phyloP scores from a whole-genome alignment of 495 filamentous ascomycete genomes.

The Massariosphaeria phaeospora region DNA sequence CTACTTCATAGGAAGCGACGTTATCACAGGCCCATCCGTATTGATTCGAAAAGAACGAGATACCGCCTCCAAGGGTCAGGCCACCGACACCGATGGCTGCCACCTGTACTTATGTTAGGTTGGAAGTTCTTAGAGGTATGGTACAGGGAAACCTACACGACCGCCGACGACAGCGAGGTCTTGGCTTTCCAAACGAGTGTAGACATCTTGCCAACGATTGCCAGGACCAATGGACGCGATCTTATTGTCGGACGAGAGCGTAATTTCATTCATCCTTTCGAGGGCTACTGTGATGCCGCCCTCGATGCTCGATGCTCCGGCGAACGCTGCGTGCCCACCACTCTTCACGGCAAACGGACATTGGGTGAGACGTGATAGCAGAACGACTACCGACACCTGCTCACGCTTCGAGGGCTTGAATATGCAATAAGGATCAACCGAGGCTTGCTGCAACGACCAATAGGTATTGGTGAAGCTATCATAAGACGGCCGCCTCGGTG shows the following conservation, averaged over 20 bases:
- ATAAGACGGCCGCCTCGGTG: conserved; percentile 1
- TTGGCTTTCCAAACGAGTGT: conserved; percentile 44
- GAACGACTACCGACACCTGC: conserved; percentile 43
- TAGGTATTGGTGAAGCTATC: conserved; percentile 36
- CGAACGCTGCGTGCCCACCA: conserved; percentile 51
- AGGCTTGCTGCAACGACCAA: conserved; percentile 50
- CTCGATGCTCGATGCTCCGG: conserved; percentile 48
- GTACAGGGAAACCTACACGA: conserved; percentile 39
- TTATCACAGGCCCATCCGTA: conserved; percentile 32
- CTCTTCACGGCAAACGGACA: conserved; percentile 49
- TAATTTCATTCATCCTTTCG: conserved; percentile 44
- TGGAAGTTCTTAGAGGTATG: not conserved
- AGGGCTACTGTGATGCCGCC: conserved; percentile 56
- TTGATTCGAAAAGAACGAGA: conserved; percentile 24
- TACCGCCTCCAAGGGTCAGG: conserved; percentile 46
- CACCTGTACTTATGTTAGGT: conserved; percentile 4
- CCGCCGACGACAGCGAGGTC: conserved; percentile 52
- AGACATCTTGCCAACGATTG: conserved; percentile 52
- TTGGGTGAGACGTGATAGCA: conserved; percentile 36
- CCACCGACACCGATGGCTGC: conserved; percentile 56
- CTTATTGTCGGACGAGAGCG: conserved; percentile 36
- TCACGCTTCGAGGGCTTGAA: conserved; percentile 38
- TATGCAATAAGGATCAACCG: conserved; percentile 38
- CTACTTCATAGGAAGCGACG: conserved; percentile 60
- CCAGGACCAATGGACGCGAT: conserved; percentile 46